A percentile compares a stretch with the other conserved stretches of the same genome.
These are phyloP conservation scores for Actinidia polygama DNA, from an alignment of 179 eudicot species.

Conservation along the genomic window DNA sequence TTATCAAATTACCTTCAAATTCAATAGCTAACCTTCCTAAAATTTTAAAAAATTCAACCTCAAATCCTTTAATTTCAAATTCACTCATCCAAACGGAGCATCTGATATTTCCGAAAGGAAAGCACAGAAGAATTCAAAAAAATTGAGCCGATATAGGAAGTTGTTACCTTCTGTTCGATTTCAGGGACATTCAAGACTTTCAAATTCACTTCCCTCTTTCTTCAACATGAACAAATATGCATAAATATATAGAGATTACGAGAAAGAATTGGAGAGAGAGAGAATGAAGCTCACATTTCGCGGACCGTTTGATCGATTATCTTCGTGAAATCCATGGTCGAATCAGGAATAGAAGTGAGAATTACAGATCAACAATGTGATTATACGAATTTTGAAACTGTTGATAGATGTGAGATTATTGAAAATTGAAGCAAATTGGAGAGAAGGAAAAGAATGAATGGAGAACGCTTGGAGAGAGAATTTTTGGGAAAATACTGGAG, in stretches of 20 bases:
- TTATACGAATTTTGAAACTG: neutral
- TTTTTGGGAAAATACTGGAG: too few relatives aligned
- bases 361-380: slow-evolving; percentile 11
- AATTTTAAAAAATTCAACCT: too few relatives aligned
- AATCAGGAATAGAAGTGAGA: slow-evolving; percentile 23
- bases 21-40: too few relatives aligned
- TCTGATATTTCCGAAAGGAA: neutral
- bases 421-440: slow-evolving; percentile 14
- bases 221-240: slow-evolving; percentile 30
- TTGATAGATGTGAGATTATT: slow-evolving; percentile 9
- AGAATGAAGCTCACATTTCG: slow-evolving; percentile 63
- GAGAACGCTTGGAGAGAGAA: too few relatives aligned
- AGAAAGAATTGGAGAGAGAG: neutral
- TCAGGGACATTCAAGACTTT: slow-evolving; percentile 98
- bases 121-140: neutral
- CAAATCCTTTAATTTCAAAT: neutral
- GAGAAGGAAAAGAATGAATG: slow-evolving; percentile 10
- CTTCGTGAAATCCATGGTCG: slow-evolving; percentile 94
- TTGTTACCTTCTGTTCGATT: slow-evolving; percentile 94
- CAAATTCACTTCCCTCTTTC: slow-evolving; percentile 98
- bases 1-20: too few relatives aligned
- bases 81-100: neutral
- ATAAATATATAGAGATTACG: neutral
- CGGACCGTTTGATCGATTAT: slow-evolving; percentile 98
- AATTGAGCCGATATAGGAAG: slow-evolving; percentile 3